These are phyloP conservation scores for Fusarium sp. DNA, from an alignment of 2,329 filamentous ascomycete genomes.

Conservation along the genomic window DNA sequence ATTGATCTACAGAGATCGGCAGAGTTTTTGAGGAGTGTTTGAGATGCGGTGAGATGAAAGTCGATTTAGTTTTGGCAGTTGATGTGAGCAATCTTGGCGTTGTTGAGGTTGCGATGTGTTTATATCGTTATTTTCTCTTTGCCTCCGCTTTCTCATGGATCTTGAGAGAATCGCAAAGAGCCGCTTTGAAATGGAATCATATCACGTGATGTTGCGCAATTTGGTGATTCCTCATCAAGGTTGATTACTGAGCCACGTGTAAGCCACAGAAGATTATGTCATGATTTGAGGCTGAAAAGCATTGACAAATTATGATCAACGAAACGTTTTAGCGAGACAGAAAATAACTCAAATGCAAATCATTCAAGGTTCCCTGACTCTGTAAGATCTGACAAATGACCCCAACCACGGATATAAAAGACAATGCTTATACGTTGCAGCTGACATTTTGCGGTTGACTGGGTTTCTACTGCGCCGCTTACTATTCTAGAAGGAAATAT, in stretches of 20 bases:
- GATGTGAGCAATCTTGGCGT: not conserved
- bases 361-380: not conserved
- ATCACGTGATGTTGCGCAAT: conserved; percentile 38
- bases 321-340: not conserved
- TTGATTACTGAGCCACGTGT: conserved; percentile 4
- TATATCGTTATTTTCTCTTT: not conserved
- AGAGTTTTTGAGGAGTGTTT: not conserved
- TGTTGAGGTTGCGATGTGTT: conserved; percentile 1
- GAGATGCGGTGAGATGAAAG: not conserved
- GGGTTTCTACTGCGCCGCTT: not conserved
- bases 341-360: not conserved
- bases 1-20: conserved; percentile 17
- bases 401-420: not conserved
- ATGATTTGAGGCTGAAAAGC: not conserved
- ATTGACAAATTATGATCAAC: not conserved
- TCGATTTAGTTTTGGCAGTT: not conserved
- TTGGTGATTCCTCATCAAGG: conserved; percentile 9
- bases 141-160: conserved; percentile 24
- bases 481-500: not conserved
- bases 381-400: not conserved
- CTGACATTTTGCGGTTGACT: not conserved
- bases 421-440: not conserved
- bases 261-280: conserved; percentile 6
- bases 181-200: conserved; percentile 39
- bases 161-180: conserved; percentile 32